These are phyloP conservation scores for Bombardia bombarda DNA, from an alignment of 495 filamentous ascomycete species.

Conservation along the genomic window DNA sequence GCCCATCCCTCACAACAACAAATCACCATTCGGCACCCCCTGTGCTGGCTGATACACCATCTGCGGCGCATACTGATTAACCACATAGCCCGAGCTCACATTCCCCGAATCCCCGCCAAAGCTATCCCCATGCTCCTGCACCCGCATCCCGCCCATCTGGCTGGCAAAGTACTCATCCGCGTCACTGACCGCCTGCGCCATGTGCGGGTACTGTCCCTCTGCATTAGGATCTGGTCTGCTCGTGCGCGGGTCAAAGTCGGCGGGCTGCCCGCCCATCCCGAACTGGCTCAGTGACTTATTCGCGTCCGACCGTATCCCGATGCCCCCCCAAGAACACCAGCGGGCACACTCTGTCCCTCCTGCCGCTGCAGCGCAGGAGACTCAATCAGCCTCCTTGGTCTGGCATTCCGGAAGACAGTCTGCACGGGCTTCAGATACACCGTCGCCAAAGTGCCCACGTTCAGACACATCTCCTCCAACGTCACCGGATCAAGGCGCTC, in stretches of 20 bases:
- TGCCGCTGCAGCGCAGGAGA: slow-evolving; percentile 74
- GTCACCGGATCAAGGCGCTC: slow-evolving; percentile 89
- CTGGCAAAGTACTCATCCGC: slow-evolving; percentile 82
- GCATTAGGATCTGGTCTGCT: slow-evolving; percentile 2
- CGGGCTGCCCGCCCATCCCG: slow-evolving; percentile 43
- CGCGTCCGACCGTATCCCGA: slow-evolving; percentile 30
- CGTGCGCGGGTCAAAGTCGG: slow-evolving; percentile 24
- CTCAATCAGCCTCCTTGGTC: slow-evolving; percentile 66
- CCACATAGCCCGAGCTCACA: slow-evolving; percentile 49
- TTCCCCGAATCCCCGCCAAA: slow-evolving; percentile 37
- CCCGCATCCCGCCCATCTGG: slow-evolving; percentile 62
- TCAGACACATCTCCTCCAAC: slow-evolving; percentile 93
- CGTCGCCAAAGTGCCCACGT: slow-evolving; percentile 91
- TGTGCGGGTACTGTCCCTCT: slow-evolving; percentile 11
- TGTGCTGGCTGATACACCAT: slow-evolving; percentile 47
- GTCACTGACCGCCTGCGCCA: slow-evolving; percentile 66
- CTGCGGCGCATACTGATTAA: slow-evolving; percentile 60
- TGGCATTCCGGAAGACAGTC: slow-evolving; percentile 90
- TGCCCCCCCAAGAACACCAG: slow-evolving; percentile 22
- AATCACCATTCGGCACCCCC: slow-evolving; percentile 45
- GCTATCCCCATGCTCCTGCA: slow-evolving; percentile 39
- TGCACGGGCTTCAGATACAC: slow-evolving; percentile 97
- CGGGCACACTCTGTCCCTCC: slow-evolving; percentile 1
- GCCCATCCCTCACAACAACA: slow-evolving; percentile 47
- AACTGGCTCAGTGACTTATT: slow-evolving; percentile 46